phyloP scores from a whole-genome alignment of 805 yeast species.

The Kodamaea restingae region DNA sequence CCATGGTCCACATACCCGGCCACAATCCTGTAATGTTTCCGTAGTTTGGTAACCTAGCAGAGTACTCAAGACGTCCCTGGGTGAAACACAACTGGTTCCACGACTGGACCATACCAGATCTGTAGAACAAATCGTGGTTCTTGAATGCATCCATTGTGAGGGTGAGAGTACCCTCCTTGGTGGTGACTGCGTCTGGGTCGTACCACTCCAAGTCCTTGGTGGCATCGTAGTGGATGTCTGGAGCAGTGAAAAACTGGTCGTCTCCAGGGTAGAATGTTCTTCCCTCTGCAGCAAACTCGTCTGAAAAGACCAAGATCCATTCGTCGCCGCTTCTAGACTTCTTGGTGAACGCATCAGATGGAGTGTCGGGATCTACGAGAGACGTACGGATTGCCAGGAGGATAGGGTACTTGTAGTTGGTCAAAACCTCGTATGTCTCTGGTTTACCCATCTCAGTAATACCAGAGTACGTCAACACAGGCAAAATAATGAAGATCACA shows the following conservation, averaged over 20 bases:
- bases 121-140: constrained; percentile 71
- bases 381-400: constrained; percentile 33
- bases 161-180: constrained; percentile 34
- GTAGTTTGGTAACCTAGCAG: constrained; percentile 73
- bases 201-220: constrained; percentile 44
- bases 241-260: constrained; percentile 42
- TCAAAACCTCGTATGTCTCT: constrained; percentile 41
- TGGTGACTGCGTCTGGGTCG: constrained; percentile 40
- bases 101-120: constrained; percentile 88
- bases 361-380: constrained; percentile 42
- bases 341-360: constrained; percentile 23
- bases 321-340: constrained; percentile 23
- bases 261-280: constrained; percentile 42
- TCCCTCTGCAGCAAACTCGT: constrained; percentile 42
- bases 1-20: constrained; percentile 97
- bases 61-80: constrained; percentile 74
- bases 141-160: constrained; percentile 37
- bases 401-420: constrained; percentile 40
- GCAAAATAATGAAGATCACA: constrained; percentile 71
- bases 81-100: constrained; percentile 93
- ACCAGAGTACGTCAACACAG: constrained; percentile 82
- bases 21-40: constrained; percentile 81
- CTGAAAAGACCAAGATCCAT: constrained; percentile 39
- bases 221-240: constrained; percentile 39
- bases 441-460: constrained; percentile 31